Evolutionary conservation across 129 eudicot species (phyloP).

Genomic region (Centaurea solstitialis): DNA sequence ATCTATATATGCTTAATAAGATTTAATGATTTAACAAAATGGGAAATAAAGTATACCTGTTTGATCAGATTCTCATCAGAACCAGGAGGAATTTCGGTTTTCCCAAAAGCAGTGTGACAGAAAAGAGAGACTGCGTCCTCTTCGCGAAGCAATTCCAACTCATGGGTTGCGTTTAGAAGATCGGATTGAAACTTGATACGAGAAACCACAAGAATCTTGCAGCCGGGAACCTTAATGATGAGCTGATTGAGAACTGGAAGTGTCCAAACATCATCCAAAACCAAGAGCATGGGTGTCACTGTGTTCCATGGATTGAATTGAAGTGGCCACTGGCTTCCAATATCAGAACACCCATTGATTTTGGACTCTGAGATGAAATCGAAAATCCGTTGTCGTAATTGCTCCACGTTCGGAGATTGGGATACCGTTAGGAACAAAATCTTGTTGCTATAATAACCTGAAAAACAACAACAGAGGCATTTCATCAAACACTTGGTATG

Average conservation of each 20-base stretch:
- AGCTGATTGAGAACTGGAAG: conserved; percentile 69
- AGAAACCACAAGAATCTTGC: conserved; percentile 79
- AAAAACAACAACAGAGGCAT: conserved; percentile 10
- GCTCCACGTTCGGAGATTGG: conserved; percentile 83
- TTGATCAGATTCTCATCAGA: conserved; percentile 51
- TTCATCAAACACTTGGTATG: background rate
- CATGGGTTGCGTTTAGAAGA: conserved; percentile 51
- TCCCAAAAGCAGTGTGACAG: conserved; percentile 76
- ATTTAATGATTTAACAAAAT: no score
- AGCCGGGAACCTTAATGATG: conserved; percentile 64
- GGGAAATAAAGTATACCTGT: conserved; percentile 48
- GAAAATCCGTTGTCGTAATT: conserved; percentile 55
- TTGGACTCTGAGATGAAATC: conserved; percentile 44
- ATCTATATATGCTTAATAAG: background rate
- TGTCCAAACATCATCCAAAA: conserved; percentile 96
- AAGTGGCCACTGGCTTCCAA: conserved; percentile 39
- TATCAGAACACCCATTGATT: conserved; percentile 27
- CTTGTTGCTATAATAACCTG: conserved; percentile 59
- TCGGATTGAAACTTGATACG: conserved; percentile 67
- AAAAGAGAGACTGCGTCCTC: conserved; percentile 77
- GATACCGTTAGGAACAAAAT: conserved; percentile 77
- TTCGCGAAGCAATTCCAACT: conserved; percentile 62
- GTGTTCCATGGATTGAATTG: conserved; percentile 24
- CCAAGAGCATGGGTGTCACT: conserved; percentile 42
- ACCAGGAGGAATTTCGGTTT: conserved; percentile 49